phyloP scores from a whole-genome alignment of 75 land plant species.

The Pinus albicaulis region DNA sequence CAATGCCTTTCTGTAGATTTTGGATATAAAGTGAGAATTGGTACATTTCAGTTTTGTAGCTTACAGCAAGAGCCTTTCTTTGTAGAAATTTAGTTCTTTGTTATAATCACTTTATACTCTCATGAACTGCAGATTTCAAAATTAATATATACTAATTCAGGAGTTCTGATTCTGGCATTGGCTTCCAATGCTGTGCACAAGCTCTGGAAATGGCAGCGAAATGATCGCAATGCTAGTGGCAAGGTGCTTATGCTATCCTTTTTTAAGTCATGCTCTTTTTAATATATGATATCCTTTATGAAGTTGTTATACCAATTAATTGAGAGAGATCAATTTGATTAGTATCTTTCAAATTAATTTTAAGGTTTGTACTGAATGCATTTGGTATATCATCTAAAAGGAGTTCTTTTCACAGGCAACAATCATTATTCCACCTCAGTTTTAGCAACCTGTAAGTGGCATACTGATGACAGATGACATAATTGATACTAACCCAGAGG shows the following conservation, averaged over 20 bases:
- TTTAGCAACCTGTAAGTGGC: slow-evolving; percentile 51
- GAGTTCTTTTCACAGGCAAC: slow-evolving; percentile 24
- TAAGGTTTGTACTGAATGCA: background rate
- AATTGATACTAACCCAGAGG: slow-evolving; percentile 32
- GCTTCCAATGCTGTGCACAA: slow-evolving; percentile 69
- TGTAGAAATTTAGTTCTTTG: background rate
- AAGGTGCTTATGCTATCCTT: slow-evolving; percentile 34
- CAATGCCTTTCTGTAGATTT: no score
- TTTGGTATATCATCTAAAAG: background rate
- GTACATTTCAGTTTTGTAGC: no score
- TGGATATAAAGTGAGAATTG: no score
- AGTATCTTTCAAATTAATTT: background rate
- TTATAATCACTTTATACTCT: background rate
- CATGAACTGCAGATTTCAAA: slow-evolving; percentile 51
- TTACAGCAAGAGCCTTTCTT: no score
- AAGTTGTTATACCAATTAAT: background rate
- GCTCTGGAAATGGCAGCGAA: slow-evolving; percentile 74
- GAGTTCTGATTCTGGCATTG: slow-evolving; percentile 56
- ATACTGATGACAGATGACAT: slow-evolving; percentile 46
- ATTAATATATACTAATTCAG: slow-evolving; percentile 70
- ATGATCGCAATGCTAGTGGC: slow-evolving; percentile 52
- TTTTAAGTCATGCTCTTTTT: background rate
- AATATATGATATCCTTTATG: background rate
- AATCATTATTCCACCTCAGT: slow-evolving; percentile 33
- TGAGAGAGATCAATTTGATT: background rate